These are phyloP conservation scores for Blastocystis sp. DNA, from an alignment of 352 stramenopile species.

Conservation along the genomic window DNA sequence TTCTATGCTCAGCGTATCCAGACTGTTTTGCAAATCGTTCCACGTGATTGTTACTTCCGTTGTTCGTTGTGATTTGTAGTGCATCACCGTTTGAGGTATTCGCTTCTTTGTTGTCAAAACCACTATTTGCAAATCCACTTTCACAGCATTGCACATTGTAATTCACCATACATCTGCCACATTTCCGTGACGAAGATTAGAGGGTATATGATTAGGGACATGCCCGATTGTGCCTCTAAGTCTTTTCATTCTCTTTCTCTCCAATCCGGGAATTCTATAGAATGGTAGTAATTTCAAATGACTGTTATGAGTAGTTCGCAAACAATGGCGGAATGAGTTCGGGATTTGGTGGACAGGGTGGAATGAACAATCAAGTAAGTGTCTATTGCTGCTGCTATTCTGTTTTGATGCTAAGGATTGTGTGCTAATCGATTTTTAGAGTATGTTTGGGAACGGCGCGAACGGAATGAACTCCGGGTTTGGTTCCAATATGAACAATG, in stretches of 20 bases:
- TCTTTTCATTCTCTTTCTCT: no score
- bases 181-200: no score
- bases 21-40: slow-evolving; percentile 48
- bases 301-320: background rate
- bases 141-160: no score
- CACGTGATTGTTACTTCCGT: background rate
- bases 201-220: no score
- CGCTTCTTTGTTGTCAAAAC: no score
- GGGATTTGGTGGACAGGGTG: background rate
- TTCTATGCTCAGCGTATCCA: slow-evolving; percentile 41
- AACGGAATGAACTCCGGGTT: background rate
- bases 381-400: background rate
- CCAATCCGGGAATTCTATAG: no score
- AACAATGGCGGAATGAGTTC: background rate
- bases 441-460: background rate
- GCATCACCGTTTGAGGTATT: no score
- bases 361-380: background rate
- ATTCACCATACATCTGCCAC: no score
- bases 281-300: no score
- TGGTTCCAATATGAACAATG: background rate
- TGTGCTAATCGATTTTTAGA: background rate
- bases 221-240: no score
- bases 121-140: no score
- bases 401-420: background rate
- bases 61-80: background rate